These are phyloP conservation scores for Samsoniella hepiali DNA, from an alignment of 2,329 filamentous ascomycete species.

Conservation along the genomic window DNA sequence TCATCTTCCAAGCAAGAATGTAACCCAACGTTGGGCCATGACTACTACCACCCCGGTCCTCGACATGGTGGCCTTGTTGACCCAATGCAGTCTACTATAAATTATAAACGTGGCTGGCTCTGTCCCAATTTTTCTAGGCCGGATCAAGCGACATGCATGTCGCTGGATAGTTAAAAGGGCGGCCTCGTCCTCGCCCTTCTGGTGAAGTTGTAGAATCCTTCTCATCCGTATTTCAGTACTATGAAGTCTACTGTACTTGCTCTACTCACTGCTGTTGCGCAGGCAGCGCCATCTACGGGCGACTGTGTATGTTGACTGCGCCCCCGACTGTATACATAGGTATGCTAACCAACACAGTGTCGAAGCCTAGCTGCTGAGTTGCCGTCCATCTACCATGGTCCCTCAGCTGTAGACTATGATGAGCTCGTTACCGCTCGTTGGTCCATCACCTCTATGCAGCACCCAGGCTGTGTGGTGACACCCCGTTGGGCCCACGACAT, in stretches of 20 bases:
- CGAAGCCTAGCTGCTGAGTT: neutral
- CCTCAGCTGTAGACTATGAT: slow-evolving; percentile 13
- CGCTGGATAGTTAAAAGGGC: slow-evolving; percentile 1
- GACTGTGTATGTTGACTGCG: slow-evolving; percentile 1
- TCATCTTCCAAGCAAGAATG: slow-evolving; percentile 10
- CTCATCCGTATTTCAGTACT: neutral
- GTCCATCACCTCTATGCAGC: slow-evolving; percentile 17
- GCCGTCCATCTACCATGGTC: slow-evolving; percentile 14
- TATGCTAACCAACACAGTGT: slow-evolving; percentile 16
- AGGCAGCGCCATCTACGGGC: slow-evolving; percentile 3
- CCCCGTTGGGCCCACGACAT: slow-evolving; percentile 7
- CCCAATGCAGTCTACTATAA: neutral
- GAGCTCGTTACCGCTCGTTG: slow-evolving; percentile 9
- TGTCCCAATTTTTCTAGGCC: slow-evolving; percentile 1
- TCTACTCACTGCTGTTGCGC: slow-evolving; percentile 1
- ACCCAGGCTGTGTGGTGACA: slow-evolving; percentile 17
- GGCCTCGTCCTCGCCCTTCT: neutral
- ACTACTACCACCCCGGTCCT: neutral
- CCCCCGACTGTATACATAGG: neutral
- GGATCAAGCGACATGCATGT: slow-evolving; percentile 7
- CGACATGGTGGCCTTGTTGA: neutral
- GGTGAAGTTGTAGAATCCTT: neutral
- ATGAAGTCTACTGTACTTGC: slow-evolving; percentile 11
- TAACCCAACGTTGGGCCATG: slow-evolving; percentile 8
- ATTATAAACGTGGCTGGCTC: neutral